Evolutionary conservation across 2,329 filamentous ascomycete genomes (phyloP), one percentile per base, ranked within the genome.

Genomic region (Fusarium ramigenum): DNA sequence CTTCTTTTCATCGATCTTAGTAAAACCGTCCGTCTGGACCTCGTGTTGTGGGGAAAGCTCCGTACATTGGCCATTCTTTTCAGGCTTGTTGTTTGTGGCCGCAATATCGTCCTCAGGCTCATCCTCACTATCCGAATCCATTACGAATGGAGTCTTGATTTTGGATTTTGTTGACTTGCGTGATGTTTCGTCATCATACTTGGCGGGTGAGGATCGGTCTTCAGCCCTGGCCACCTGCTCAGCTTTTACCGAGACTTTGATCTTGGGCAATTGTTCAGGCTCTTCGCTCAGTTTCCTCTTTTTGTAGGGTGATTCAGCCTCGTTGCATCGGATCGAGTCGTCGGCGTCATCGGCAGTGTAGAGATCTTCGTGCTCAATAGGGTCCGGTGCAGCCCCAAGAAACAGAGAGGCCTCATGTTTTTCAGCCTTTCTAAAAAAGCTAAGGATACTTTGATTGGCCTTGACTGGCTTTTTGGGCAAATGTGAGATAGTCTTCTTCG

Each of bases 391-490:
- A 21, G 78, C 72, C n/a, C 79, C 82, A 1, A 86, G 80, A 73
- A 93, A 92, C 15, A 93, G 85, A 25, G 85, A 84, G 63, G 90
- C 84, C 70, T 92, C 86, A 63, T 87, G 83, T 59, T 88, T 87
- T 43, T 89, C 87, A 0, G 89, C 85, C 78, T 93, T 94, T 77
- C 93, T 91, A 79, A 95, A 95, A 80, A 94, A 95, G 71, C 83
- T 93, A 19, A 94, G 82, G 37, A 94, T 94, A 71, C 91, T 94
- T 11, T 86, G 85, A 75, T 93, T 93, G 2, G 84, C 83, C 43
- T 83, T 83, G 25, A 77, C 75, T 7, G 83, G 78, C 57, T 81
- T 83, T 73, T 82, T 83, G n/a, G 77, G 64, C 9, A 76, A 54
- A 32, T 76, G 66, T 6, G 75, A 70, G 25, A 66, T 56, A 19